Evolutionary conservation across 495 filamentous ascomycete genomes (phyloP).

Genomic region (Daldinia decipiens): DNA sequence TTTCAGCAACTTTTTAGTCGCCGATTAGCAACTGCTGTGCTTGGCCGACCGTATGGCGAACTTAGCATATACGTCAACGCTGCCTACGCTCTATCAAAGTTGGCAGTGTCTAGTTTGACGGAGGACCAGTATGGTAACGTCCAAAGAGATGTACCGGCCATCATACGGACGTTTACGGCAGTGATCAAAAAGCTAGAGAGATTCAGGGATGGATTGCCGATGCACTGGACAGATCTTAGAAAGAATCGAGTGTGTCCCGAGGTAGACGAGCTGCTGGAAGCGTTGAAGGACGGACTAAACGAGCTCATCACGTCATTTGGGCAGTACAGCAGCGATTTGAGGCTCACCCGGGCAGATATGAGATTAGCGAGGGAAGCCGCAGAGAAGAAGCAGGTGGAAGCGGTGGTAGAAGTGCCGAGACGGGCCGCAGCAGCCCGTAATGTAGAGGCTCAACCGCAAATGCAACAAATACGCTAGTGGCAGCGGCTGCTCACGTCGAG

Average conservation of each 20-base stretch:
- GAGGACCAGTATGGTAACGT: slow-evolving; percentile 93
- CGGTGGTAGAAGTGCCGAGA: not conserved
- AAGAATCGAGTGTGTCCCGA: slow-evolving; percentile 60
- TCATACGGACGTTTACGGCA: slow-evolving; percentile 75
- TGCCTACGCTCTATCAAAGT: slow-evolving; percentile 70
- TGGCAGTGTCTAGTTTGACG: slow-evolving; percentile 75
- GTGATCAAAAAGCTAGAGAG: slow-evolving; percentile 74
- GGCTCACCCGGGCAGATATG: slow-evolving; percentile 72
- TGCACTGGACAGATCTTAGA: slow-evolving; percentile 86
- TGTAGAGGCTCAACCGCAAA: slow-evolving; percentile 32
- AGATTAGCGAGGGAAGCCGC: slow-evolving; percentile 73
- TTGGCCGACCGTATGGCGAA: slow-evolving; percentile 74
- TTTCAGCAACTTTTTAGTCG: slow-evolving; percentile 77
- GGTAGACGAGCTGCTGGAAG: slow-evolving; percentile 69
- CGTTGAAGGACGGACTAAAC: slow-evolving; percentile 67
- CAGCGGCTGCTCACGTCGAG: slow-evolving; percentile 7
- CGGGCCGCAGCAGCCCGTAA: not conserved
- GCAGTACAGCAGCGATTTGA: slow-evolving; percentile 72
- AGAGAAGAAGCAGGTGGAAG: slow-evolving; percentile 37
- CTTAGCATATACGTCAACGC: slow-evolving; percentile 74
- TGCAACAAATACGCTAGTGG: slow-evolving; percentile 43
- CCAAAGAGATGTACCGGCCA: slow-evolving; percentile 74
- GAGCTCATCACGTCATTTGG: slow-evolving; percentile 74
- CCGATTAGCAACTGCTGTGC: slow-evolving; percentile 68
- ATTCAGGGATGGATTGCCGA: slow-evolving; percentile 67